Base-by-base conservation (phyloP, 2,329 filamentous ascomycete species). In the Nigrospora sphaerica region DNA sequence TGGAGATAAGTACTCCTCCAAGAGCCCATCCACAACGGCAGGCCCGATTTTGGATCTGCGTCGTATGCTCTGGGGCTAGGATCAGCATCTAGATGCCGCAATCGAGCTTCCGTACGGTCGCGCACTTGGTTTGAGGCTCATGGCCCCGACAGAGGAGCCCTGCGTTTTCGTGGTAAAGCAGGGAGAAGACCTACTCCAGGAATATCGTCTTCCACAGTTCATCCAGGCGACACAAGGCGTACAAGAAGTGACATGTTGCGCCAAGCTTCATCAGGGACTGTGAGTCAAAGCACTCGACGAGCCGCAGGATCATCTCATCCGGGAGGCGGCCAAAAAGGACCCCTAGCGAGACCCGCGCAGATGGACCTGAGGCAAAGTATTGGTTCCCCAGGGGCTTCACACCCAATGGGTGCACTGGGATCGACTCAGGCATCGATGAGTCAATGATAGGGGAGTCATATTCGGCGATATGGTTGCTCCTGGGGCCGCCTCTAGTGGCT, bases 191-290 rank as follows among this genome's bases (percentile, higher is more conserved):
- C 80, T 82, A 95, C 90, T 81, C 78, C 52, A 95, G 75, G 58
- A 92, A 95, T 17, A 95, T 66, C 16, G 82, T 67, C 65, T 93
- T 91, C 92, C 92, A 97, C 33, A 96, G 64, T 57, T 97, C 92
- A 53, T 96, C 92, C 41, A 81, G 81, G 42, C 84, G 75, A 46
- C 85, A 86, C 62, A 92, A 95, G 1, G 90, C 91, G 72, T 90
- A 92, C 14, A 97, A 69, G 45, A 88, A 90, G 62, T 83, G 88
- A 72, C 91, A 95, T 6, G 90, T 86, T 46, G 78, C 78, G 10
- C 89, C 88, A 37, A 97, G 69, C 9, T 66, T 68, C 46, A 83
- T 65, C 44, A 97, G 69, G 44, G 74, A 71, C 11, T 64, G 57
- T 42, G 78, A 71, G 57, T 91, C 84, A 39, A 96, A 73, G 57